Evolutionary conservation across 2,329 filamentous ascomycete genomes (phyloP), one percentile per base, ranked within the genome.

Genomic region (Pyrenophora tritici-repentis): DNA sequence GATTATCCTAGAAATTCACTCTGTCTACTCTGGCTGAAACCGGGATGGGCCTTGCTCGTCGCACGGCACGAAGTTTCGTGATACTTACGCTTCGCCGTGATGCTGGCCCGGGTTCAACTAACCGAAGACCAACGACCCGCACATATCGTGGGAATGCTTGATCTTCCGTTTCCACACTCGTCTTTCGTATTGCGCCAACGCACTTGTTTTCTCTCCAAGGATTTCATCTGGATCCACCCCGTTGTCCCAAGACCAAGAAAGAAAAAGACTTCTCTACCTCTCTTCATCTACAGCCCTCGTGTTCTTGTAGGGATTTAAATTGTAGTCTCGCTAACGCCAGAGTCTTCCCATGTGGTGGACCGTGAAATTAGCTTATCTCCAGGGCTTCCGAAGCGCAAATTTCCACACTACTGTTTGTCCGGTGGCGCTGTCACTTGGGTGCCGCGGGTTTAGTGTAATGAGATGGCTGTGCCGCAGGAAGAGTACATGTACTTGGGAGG

Each of bases 341-440:
- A 8, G 26, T 10, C 10, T 13, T 29, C 9, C 26, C 26, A 29
- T 29, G 26, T 29, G 26, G 10, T 52, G 35, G 42, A 49, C 47
- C 47, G 24, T 43, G 46, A 48, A 47, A 58, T 41, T 48, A 56
- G 58, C 60, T 63, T 56, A 53, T 62, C 59, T 57, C 47, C 53
- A 42, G 35, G 47, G 34, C 38, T 33, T 32, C 22, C 39, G 24
- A 44, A 22, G 46, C 45, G 46, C 56, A 55, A 66, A 63, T 66
- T 56, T 65, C 61, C 61, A 56, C 59, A 32, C 24, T 31, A 29
- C 26, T 14, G 32, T 26, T 42, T 51, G 31, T 35, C 39, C 42
- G 45, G 35, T 51, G 42, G 42, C 51, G 44, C 53, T 46, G 47
- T 47, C 29, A 46, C 50, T 40, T 29, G 24, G 7, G 20, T 9